Evolutionary conservation across 176 grass and related monocot genomes (phyloP), one percentile per base, ranked within the genome.

Genomic region (Raddia guianensis): DNA sequence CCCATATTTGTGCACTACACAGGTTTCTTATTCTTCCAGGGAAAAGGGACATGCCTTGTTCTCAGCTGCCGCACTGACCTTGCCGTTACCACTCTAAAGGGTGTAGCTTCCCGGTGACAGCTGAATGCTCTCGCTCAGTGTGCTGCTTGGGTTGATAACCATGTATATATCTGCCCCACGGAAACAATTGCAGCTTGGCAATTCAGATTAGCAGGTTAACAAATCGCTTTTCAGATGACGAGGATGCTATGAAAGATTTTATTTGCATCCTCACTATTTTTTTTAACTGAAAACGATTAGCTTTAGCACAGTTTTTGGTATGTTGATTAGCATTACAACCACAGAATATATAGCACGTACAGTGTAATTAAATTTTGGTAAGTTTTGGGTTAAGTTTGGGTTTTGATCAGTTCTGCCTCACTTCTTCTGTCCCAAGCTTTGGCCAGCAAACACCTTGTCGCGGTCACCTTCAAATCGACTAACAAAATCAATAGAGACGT

Each of bases 201-300:
- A 9, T 72, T 8, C 14, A 70, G 57, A n/a, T 70, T 80, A 97
- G 86, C 12, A 82, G 80, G 52, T 71, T 75, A 34, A 85, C 88
- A n/a, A 69, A 77, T 49, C 80, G 45, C 12, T 33, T 92, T 73
- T 76, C 72, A 6, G 83, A 89, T 7, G 83, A 91, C 67, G 70
- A 81, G 3, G 85, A 85, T 91, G 50, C 13, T 51, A 0, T 51
- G 60, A 9, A 82, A 85, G 43, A 27, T 71, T 79, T 14, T 11
- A 12, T 18, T 47, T 34, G 1, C 0, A 43, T 12, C 42, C 40
- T 12, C 14, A n/a, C 8, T 2, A 48, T 70, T 63, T 20, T 5
- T 61, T 21, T 12, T 6, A 18, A 60, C 20, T 60, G 11, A 60
- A 60, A 5, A 12, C 18, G 16, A n/a, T 56, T n/a, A 11, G 55